Conservation (phyloP, 208 protist genomes). For the Trypanosoma cruzi region DNA sequence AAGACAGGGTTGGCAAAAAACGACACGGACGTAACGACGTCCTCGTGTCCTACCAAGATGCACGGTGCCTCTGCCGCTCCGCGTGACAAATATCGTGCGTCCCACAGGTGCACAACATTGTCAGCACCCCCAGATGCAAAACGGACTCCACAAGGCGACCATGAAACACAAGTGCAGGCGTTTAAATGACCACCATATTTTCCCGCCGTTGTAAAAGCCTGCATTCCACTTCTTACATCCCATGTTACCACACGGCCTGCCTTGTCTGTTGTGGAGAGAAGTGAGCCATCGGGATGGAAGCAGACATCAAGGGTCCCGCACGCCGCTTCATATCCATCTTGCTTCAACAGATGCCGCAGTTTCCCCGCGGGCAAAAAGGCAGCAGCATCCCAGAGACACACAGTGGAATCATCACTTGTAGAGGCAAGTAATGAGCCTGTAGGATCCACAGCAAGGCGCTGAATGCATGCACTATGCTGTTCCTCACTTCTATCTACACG, state of each 20-base stretch:
- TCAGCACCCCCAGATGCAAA: conserved; percentile 78
- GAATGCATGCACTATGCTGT: conserved; percentile 29
- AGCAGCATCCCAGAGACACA: conserved; percentile 48
- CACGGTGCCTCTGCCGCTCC: conserved; percentile 37
- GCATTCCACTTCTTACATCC: conserved; percentile 70
- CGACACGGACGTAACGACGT: conserved; percentile 79
- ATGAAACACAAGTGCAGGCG: conserved; percentile 61
- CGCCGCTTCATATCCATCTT: conserved; percentile 69
- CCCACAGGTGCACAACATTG: conserved; percentile 74
- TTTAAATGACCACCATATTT: conserved; percentile 61
- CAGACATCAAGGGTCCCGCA: conserved; percentile 43
- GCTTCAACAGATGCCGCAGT: conserved; percentile 38
- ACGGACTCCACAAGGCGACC: conserved; percentile 81
- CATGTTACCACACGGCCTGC: conserved; percentile 72
- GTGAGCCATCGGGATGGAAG: conserved; percentile 82
- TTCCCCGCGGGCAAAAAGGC: conserved; percentile 8
- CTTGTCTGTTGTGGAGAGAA: conserved; percentile 66
- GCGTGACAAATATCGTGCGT: conserved; percentile 59
- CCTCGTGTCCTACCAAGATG: conserved; percentile 73
- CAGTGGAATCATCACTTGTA: conserved; percentile 46
- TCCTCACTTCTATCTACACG: conserved; percentile 3
- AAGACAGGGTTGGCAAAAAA: conserved; percentile 50
- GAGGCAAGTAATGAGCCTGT: conserved; percentile 67
- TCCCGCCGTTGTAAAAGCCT: conserved; percentile 56
- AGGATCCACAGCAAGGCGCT: conserved; percentile 66